Evolutionary conservation across 176 grass and related monocot species (phyloP).

Genomic region (Thalia dealbata): DNA sequence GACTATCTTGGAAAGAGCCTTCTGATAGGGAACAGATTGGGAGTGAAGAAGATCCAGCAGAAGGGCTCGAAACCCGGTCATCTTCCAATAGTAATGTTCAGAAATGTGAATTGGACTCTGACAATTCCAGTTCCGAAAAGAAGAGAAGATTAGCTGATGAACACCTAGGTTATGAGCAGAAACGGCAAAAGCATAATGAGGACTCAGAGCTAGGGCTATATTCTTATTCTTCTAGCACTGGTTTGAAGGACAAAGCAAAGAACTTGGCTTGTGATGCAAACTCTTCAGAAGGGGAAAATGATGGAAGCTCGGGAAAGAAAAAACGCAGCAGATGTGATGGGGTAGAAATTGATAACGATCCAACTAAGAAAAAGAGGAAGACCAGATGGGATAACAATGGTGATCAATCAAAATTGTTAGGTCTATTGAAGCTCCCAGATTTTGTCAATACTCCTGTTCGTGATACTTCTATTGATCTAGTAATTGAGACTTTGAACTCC

Average conservation of each 20-base stretch:
- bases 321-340: conserved; percentile 11
- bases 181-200: conserved; percentile 21
- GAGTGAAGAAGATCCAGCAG: conserved; percentile 22
- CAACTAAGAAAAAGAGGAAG: conserved; percentile 13
- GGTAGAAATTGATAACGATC: not conserved
- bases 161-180: conserved; percentile 19
- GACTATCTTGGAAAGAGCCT: conserved; percentile 3
- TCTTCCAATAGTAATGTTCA: conserved; percentile 21
- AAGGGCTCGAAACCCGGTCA: conserved; percentile 31
- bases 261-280: not conserved
- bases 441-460: not conserved
- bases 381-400: conserved; percentile 7
- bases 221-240: not conserved
- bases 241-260: not conserved
- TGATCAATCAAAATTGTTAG: conserved; percentile 6
- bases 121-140: conserved; percentile 32
- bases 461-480: not conserved
- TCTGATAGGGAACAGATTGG: conserved; percentile 9
- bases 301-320: conserved; percentile 15
- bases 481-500: conserved; percentile 7
- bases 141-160: conserved; percentile 38
- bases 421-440: conserved; percentile 13
- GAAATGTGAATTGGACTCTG: conserved; percentile 27
- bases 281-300: not conserved
- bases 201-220: not conserved